phyloP scores from a whole-genome alignment of 148 eudicot genomes.

The Euryodendron excelsum region DNA sequence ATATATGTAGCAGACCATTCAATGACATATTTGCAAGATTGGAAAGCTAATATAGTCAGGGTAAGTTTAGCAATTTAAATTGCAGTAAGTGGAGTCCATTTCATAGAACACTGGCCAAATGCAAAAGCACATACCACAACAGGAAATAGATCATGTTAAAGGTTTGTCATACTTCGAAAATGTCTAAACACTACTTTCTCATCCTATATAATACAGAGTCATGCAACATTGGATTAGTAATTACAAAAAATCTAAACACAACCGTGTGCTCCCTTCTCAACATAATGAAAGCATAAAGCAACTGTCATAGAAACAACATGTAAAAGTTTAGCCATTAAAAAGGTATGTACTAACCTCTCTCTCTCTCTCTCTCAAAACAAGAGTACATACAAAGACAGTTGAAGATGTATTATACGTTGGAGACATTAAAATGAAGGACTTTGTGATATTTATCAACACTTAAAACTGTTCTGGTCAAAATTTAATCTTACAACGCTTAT shows the following conservation, averaged over 20 bases:
- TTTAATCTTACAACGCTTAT: not conserved
- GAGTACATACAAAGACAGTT: not conserved
- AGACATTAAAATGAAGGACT: not conserved
- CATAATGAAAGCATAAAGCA: no score
- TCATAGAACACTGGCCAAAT: not conserved
- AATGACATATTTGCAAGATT: not conserved
- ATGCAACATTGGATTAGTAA: not conserved
- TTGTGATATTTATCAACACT: no score
- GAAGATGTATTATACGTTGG: not conserved
- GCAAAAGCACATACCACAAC: not conserved
- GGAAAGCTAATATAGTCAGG: not conserved
- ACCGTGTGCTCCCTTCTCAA: no score
- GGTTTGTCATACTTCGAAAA: not conserved
- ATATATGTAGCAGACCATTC: not conserved
- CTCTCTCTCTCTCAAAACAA: constrained; percentile 6
- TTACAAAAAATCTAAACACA: not conserved
- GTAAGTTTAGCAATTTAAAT: constrained; percentile 2
- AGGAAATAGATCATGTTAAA: not conserved
- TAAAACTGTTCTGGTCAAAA: no score
- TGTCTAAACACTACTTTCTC: not conserved
- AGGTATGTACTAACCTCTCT: not conserved
- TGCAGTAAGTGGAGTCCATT: not conserved
- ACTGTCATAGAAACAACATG: not conserved
- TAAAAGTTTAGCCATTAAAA: not conserved
- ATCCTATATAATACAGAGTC: not conserved